These are phyloP conservation scores for Tephrocybe sp. DNA, from an alignment of 768 basidiomycete genomes.

Conservation along the genomic window DNA sequence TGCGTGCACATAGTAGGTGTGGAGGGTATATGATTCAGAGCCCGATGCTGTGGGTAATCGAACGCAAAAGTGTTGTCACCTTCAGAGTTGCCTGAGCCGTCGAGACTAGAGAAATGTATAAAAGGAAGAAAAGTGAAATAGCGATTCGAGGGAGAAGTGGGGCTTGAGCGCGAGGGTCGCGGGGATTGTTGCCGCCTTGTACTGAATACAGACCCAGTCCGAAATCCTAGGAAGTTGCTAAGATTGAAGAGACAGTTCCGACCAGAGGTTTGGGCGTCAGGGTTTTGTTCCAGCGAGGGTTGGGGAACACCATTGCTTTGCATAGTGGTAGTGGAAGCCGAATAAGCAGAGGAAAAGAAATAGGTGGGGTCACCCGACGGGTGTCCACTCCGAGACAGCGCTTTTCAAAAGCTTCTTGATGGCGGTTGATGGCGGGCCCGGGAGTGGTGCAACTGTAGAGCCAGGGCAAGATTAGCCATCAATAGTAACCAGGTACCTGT, in stretches of 20 bases:
- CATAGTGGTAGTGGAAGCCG: slow-evolving; percentile 2
- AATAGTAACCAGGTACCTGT: slow-evolving; percentile 14
- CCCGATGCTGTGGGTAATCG: slow-evolving; percentile 1
- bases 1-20: slow-evolving; percentile 4
- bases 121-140: slow-evolving; percentile 1
- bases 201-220: slow-evolving; percentile 2
- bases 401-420: slow-evolving; percentile 12
- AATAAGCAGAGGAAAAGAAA: neutral
- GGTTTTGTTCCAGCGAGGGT: neutral
- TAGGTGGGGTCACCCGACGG: slow-evolving; percentile 5
- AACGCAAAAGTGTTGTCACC: neutral
- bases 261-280: neutral
- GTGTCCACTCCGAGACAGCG: neutral
- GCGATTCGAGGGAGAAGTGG: neutral
- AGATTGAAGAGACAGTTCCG: slow-evolving; percentile 6
- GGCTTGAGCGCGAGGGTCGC: neutral
- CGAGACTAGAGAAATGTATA: neutral
- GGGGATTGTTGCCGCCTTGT: neutral
- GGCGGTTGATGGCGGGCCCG: slow-evolving; percentile 9
- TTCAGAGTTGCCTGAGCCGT: neutral
- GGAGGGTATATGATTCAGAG: slow-evolving; percentile 16
- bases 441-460: neutral
- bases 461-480: slow-evolving; percentile 9
- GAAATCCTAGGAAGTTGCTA: slow-evolving; percentile 13
- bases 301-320: neutral